Percentiles rank a stretch among this genome's conserved stretches.
These are phyloP conservation scores for Melaleuca alternifolia DNA, from an alignment of 345 rosid species.

Conservation along the genomic window DNA sequence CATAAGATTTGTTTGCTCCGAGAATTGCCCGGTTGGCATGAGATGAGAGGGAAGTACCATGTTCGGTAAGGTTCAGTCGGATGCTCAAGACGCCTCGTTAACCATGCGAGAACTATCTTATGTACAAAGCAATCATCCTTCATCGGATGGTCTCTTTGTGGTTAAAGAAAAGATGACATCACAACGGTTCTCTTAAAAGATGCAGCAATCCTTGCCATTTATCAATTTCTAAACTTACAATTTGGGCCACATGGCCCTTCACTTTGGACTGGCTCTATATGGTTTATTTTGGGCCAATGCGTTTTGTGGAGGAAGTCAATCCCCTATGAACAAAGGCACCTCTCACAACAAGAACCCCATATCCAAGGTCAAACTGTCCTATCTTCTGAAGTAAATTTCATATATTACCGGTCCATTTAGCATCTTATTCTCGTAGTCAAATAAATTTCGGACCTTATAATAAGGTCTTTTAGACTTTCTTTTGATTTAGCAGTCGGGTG, in stretches of 20 bases:
- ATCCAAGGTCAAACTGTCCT: neutral
- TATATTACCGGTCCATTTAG: no score
- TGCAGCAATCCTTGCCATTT: neutral
- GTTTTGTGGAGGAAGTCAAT: neutral
- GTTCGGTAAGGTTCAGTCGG: no score
- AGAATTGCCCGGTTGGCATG: no score
- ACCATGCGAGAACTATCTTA: neutral
- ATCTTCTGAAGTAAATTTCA: no score
- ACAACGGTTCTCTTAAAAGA: neutral
- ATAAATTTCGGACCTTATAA: neutral
- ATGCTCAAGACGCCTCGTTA: no score
- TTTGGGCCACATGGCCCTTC: no score
- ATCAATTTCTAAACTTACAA: no score
- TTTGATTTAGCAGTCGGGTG: neutral
- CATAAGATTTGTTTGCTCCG: no score
- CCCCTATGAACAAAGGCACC: no score
- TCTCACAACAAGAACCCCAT: no score
- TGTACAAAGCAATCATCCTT: neutral
- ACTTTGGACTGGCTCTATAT: neutral
- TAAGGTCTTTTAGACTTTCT: neutral
- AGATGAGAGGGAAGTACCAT: no score
- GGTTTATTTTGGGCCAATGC: neutral
- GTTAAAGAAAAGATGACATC: neutral
- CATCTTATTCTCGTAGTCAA: neutral
- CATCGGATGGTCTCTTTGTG: neutral